Evolutionary conservation across 305 asterid genomes (phyloP), one percentile per base, ranked within the genome.

Genomic region (Coffea humblotiana): DNA sequence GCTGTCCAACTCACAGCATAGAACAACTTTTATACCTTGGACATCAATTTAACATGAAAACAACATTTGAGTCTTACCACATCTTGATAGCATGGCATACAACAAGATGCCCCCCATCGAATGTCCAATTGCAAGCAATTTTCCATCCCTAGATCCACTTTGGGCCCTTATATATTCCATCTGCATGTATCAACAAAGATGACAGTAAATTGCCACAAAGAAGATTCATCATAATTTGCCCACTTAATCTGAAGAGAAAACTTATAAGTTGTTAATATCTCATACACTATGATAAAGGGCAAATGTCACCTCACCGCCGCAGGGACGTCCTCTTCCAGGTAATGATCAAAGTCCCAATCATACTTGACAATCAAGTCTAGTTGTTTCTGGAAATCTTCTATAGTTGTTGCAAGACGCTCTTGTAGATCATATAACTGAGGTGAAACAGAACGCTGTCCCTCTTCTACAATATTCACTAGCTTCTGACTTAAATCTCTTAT

Each of bases 301-400:
- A 84, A 79, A 90, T 78, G 94, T 87, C 96, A 90, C 97, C 98
- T 93, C 97, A 95, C 98, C 99, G 85, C 99, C 84, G 93, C 91
- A 84, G 99, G 99, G 83, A 92, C 90, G 65, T 95, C 99, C 88
- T 94, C 97, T 85, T 95, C 97, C 88, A 95, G 89, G 86, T 92
- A 91, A 86, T 93, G 92, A 89, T 95, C 98, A 27, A 95, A 95
- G 92, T 92, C 99, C 98, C 98, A 95, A 80, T 95, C 93, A 85
- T 91, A 95, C 77, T 83, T 92, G 88, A 91, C 89, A 69, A 95
- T 95, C 91, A 95, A 83, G 84, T 93, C 98, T 87, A 93, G 86
- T 77, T 93, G 98, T 72, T 92, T 93, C 95, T 93, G 98, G 80
- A 93, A 93, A 88, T 95, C 98, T 67, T 91, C 95, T 29, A 92